phyloP scores from a whole-genome alignment of 768 basidiomycete genomes.

The Calocera viscosa region DNA sequence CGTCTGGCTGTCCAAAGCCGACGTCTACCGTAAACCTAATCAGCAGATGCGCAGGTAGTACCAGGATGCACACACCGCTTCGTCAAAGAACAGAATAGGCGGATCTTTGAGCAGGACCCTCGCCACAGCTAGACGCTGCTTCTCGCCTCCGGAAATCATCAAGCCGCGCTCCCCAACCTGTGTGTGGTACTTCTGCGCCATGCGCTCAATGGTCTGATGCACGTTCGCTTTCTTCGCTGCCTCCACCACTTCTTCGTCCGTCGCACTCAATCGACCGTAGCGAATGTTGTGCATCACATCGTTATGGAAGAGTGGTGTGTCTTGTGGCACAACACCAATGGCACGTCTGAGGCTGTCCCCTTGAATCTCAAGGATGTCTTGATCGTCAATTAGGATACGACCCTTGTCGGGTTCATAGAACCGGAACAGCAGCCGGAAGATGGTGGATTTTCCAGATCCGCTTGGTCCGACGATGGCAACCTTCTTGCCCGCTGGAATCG shows the following conservation, averaged over 20 bases:
- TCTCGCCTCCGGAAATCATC: slow-evolving; percentile 99
- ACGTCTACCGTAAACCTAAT: slow-evolving; percentile 47
- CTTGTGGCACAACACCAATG: slow-evolving; percentile 94
- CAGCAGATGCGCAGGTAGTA: background rate
- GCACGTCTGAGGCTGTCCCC: slow-evolving; percentile 55
- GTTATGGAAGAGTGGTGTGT: slow-evolving; percentile 93
- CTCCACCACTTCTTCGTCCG: slow-evolving; percentile 75
- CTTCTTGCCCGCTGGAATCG: slow-evolving; percentile 90
- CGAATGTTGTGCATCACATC: slow-evolving; percentile 91
- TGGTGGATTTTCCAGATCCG: slow-evolving; percentile 94
- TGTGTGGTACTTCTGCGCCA: slow-evolving; percentile 80
- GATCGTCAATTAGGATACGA: slow-evolving; percentile 61
- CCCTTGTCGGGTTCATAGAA: slow-evolving; percentile 84
- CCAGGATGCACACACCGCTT: slow-evolving; percentile 54
- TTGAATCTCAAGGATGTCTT: slow-evolving; percentile 64
- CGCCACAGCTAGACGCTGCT: slow-evolving; percentile 91
- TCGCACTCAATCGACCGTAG: slow-evolving; percentile 79
- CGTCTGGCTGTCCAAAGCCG: slow-evolving; percentile 87
- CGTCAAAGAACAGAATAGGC: slow-evolving; percentile 93
- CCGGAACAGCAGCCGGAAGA: slow-evolving; percentile 84
- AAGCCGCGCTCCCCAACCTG: slow-evolving; percentile 91
- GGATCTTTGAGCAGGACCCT: slow-evolving; percentile 88
- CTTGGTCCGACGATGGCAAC: slow-evolving; percentile 95
- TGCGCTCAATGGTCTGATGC: slow-evolving; percentile 57
- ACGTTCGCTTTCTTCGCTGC: slow-evolving; percentile 82